phyloP scores from a whole-genome alignment of 768 basidiomycete species.

The Psilocybe subaeruginosa region DNA sequence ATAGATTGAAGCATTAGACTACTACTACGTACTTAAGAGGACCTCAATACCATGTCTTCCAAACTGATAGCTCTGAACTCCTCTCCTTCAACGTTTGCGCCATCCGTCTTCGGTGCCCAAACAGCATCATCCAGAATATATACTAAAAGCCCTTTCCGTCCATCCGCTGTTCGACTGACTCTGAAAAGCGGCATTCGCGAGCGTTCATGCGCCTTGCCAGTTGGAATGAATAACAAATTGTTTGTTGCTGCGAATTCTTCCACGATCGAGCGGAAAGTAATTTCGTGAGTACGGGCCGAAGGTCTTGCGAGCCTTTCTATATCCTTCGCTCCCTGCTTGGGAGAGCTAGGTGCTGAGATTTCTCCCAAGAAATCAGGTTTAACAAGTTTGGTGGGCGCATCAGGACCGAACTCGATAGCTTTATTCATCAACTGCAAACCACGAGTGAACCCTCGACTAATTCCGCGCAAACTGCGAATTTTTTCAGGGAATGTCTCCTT shows the following conservation, averaged over 20 bases:
- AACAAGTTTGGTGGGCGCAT: constrained; percentile 67
- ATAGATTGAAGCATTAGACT: no score
- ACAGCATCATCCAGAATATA: constrained; percentile 95
- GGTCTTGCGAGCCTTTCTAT: constrained; percentile 38
- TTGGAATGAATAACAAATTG: constrained; percentile 89
- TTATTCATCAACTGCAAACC: constrained; percentile 95
- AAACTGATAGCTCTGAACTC: constrained; percentile 78
- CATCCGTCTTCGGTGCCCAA: constrained; percentile 66
- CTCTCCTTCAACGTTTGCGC: constrained; percentile 50
- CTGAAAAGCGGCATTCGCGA: constrained; percentile 91
- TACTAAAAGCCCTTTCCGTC: constrained; percentile 84
- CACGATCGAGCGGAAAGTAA: constrained; percentile 92
- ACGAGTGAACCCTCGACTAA: constrained; percentile 81
- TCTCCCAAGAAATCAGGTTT: constrained; percentile 70
- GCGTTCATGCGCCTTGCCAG: constrained; percentile 79
- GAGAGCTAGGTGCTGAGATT: constrained; percentile 33
- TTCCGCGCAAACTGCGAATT: constrained; percentile 64
- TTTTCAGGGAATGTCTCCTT: constrained; percentile 75
- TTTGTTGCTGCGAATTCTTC: constrained; percentile 87
- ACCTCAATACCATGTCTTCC: constrained; percentile 86
- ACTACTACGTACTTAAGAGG: constrained; percentile 21
- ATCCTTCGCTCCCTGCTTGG: constrained; percentile 28
- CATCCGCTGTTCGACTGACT: constrained; percentile 77
- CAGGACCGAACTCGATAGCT: constrained; percentile 84
- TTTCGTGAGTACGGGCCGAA: constrained; percentile 69